Base-by-base conservation (phyloP, 352 stramenopile species). In the Phytophthora uliginosa region DNA sequence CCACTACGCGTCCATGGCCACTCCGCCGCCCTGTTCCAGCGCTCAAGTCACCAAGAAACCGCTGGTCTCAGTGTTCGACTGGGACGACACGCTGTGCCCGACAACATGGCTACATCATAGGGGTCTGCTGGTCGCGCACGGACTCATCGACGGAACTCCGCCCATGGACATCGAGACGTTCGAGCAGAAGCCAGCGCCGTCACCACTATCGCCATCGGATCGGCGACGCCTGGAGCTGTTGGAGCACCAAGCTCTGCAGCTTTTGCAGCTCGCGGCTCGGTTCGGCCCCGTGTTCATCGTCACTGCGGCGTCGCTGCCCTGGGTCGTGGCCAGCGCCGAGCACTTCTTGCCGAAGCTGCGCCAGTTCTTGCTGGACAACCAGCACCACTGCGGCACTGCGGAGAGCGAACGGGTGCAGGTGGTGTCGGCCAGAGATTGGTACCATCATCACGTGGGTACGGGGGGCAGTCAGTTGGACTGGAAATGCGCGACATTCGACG, bases 21-120 rank as follows among this genome's bases (percentile, higher is more conserved):
- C 56, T 42, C 38, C 55, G 4, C 5, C 54, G 26, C 36, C 52
- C 9, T 42, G 34, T 17, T 33, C 34, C 7, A 26, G 42, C 15
- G 22, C 40, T 7, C 26, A 52, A 54, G 38, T 47, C 18, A 36
- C 66, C 42, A 78, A 78, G 60, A 70, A 69, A 26, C 79, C 73
- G 18, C 52, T 82, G 24, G 48, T 88, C 20, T 81, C 77, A 0
- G 73, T 91, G 33, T 88, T 91, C 31, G 84, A 91, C 68, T 91
- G 84, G 84, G 84, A 91, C 42, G 84, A 92, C 73, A 92, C 84
- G 26, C 73, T 92, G 7, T 92, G 84, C 36, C 84, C 84, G 7
- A 86, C 80, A 69, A 85, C 69, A 51, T 92, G 84, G 84, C 71
- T 92, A 54, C 78, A 85, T 47, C 61, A 61, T 7, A 73, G 82